Percentiles rank a stretch among this genome's conserved stretches.
These are phyloP conservation scores for Penicillium sp. DNA, from an alignment of 2,329 filamentous ascomycete species.

Conservation along the genomic window DNA sequence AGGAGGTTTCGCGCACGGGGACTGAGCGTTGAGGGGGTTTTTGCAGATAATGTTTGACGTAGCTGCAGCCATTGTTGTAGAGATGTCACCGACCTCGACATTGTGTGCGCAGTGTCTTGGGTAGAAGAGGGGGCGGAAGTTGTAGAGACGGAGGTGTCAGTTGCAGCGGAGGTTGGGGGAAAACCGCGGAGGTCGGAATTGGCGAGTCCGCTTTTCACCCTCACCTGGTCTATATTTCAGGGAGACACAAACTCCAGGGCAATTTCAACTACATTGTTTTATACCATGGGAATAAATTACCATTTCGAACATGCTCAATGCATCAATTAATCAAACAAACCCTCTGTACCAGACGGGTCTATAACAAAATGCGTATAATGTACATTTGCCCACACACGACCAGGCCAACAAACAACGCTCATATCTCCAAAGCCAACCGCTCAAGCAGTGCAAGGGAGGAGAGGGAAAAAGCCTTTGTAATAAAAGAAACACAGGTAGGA, in stretches of 20 bases:
- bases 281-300: neutral
- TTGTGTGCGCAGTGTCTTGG: slow-evolving; percentile 12
- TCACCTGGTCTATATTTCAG: neutral
- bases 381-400: slow-evolving; percentile 41
- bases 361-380: slow-evolving; percentile 39
- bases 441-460: slow-evolving; percentile 14
- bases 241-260: neutral
- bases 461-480: slow-evolving; percentile 2
- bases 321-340: slow-evolving; percentile 31
- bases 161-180: slow-evolving; percentile 9
- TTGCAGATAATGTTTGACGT: slow-evolving; percentile 4
- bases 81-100: slow-evolving; percentile 20
- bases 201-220: neutral
- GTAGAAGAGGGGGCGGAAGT: neutral
- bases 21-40: neutral
- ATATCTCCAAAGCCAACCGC: slow-evolving; percentile 21
- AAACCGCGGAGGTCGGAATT: slow-evolving; percentile 16
- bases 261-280: neutral
- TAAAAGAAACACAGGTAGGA: slow-evolving; percentile 17
- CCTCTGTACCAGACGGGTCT: slow-evolving; percentile 27
- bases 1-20: neutral
- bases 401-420: slow-evolving; percentile 26
- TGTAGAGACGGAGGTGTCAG: slow-evolving; percentile 7
- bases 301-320: slow-evolving; percentile 25
- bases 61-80: slow-evolving; percentile 21